A percentile compares a stretch with the other conserved stretches of the same genome.
Conservation (phyloP, 2,329 filamentous ascomycete genomes). For the Neopestalotiopsis rosae region DNA sequence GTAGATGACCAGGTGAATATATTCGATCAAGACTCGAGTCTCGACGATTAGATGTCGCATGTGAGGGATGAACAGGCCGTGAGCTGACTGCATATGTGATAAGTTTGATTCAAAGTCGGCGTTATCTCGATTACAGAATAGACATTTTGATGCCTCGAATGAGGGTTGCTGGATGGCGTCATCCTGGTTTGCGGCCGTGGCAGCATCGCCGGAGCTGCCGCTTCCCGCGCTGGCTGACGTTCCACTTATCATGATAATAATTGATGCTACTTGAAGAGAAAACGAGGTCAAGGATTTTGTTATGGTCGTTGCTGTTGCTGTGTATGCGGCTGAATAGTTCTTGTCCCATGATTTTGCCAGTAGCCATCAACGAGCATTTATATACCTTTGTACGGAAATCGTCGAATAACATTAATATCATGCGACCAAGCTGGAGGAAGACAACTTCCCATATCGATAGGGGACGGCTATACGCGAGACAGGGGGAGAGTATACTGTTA, state of each 20-base stretch:
- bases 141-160: conserved; percentile 23
- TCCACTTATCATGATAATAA: conserved; percentile 45
- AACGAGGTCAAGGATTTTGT: background rate
- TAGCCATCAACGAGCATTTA: background rate
- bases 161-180: conserved; percentile 49
- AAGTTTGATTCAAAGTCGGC: conserved; percentile 42
- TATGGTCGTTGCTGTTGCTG: background rate
- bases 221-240: conserved; percentile 44
- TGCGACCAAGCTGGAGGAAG: background rate
- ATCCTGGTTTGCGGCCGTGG: conserved; percentile 32
- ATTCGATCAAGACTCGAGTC: conserved; percentile 50
- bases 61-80: conserved; percentile 51
- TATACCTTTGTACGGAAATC: background rate
- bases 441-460: background rate
- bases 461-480: background rate
- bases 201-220: conserved; percentile 41
- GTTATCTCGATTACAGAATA: conserved; percentile 6
- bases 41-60: conserved; percentile 48
- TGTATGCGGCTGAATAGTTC: background rate
- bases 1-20: conserved; percentile 53
- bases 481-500: background rate
- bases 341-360: background rate
- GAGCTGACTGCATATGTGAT: conserved; percentile 53
- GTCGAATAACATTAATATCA: background rate
- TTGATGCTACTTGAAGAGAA: background rate